Evolutionary conservation across 768 basidiomycete genomes (phyloP).

Genomic region (Pholiota conissans): DNA sequence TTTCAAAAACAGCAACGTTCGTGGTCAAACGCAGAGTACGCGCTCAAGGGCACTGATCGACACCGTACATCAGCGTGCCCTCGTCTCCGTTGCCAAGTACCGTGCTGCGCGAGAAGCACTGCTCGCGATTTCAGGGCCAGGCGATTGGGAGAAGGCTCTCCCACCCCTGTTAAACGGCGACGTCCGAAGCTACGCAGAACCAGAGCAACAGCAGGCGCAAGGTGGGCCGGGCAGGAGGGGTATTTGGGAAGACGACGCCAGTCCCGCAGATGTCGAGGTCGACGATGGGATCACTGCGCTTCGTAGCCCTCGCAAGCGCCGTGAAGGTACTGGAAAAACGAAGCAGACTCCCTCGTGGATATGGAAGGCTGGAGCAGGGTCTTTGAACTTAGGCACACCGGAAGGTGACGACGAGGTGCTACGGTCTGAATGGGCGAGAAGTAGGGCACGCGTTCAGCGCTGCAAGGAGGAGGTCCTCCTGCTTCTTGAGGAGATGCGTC

Average conservation of each 20-base stretch:
- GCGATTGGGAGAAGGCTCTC: constrained; percentile 15
- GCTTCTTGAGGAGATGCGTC: too few relatives aligned
- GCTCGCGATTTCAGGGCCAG: constrained; percentile 10
- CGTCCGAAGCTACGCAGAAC: neutral
- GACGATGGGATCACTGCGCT: neutral
- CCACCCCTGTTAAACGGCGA: constrained; percentile 9
- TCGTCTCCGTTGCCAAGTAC: constrained; percentile 13
- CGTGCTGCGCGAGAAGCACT: constrained; percentile 11
- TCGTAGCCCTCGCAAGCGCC: neutral
- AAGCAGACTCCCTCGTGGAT: neutral
- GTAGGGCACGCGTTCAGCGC: neutral
- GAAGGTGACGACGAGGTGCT: neutral
- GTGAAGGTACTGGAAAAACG: neutral
- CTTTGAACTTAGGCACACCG: neutral
- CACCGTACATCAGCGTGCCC: constrained; percentile 12
- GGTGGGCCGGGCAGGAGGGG: neutral
- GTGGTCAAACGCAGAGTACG: constrained; percentile 21
- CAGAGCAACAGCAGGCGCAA: neutral
- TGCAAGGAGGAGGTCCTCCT: neutral
- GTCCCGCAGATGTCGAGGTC: neutral
- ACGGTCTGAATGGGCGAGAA: neutral
- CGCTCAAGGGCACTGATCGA: constrained; percentile 21
- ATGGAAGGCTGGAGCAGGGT: neutral
- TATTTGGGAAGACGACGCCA: neutral
- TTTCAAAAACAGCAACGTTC: constrained; percentile 23